phyloP scores from a whole-genome alignment of 768 basidiomycete species.

The Holtermanniella nyarrowii region DNA sequence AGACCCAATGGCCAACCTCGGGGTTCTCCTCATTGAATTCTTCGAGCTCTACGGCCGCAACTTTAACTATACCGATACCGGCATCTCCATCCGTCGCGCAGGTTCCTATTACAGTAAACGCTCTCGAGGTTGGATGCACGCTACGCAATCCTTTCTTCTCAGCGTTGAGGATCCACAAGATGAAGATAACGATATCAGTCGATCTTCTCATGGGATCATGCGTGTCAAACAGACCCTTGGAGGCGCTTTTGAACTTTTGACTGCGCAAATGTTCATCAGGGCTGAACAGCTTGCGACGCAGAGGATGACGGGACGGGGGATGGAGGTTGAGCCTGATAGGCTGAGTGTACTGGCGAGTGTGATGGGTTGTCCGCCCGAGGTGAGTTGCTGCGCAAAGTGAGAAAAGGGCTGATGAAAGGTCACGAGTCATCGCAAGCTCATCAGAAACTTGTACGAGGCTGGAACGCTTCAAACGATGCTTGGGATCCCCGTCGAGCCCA shows the following conservation, averaged over 20 bases:
- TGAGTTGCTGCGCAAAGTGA: slow-evolving; percentile 36
- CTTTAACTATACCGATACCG: slow-evolving; percentile 84
- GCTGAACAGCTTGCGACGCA: slow-evolving; percentile 56
- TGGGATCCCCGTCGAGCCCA: slow-evolving; percentile 40
- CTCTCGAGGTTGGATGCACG: slow-evolving; percentile 64
- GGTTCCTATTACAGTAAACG: slow-evolving; percentile 81
- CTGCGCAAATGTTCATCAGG: slow-evolving; percentile 58
- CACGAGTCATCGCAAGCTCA: slow-evolving; percentile 59
- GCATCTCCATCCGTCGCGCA: slow-evolving; percentile 76
- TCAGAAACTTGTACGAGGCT: slow-evolving; percentile 59
- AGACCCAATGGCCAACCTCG: slow-evolving; percentile 74
- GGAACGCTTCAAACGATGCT: slow-evolving; percentile 53
- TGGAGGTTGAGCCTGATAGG: slow-evolving; percentile 43
- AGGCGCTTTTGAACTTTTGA: slow-evolving; percentile 59
- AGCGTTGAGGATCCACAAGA: slow-evolving; percentile 93
- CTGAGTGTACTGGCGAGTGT: slow-evolving; percentile 70
- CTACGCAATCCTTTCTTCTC: slow-evolving; percentile 48
- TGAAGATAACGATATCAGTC: slow-evolving; percentile 88
- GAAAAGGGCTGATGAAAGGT: slow-evolving; percentile 45
- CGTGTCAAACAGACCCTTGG: slow-evolving; percentile 74
- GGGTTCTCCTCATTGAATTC: slow-evolving; percentile 91
- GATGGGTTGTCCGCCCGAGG: slow-evolving; percentile 75
- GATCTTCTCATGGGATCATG: slow-evolving; percentile 70
- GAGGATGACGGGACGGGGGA: slow-evolving; percentile 44
- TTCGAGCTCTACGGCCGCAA: slow-evolving; percentile 87